Evolutionary conservation across 2,329 filamentous ascomycete species (phyloP), one percentile per base, ranked within the genome.

Genomic region (Orbilia oligospora): DNA sequence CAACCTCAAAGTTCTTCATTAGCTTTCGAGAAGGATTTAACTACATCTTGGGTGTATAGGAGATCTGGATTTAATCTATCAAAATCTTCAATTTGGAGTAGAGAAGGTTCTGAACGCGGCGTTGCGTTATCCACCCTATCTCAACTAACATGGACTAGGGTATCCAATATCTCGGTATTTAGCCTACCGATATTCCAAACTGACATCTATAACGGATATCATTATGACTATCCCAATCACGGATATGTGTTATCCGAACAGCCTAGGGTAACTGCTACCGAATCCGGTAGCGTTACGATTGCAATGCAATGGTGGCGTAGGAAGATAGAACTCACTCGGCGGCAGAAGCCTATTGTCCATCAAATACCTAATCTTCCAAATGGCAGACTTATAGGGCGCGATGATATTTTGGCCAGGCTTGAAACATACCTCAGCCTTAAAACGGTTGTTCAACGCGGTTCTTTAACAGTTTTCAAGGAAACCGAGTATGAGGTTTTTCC

Each of bases 101-200:
- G 49, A 5, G 22, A n/a, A 12, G 49, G 51, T 3, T 73, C 70
- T 6, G 63, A 73, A 30, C 36, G 61, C 3, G 20, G 41, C 18
- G 30, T 44, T 16, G 27, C 70, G 1, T 30, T 58, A 4, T 75
- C 71, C 0, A 20, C 27, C 1, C 10, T 75, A 5, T 75, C 71
- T 10, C 56, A 64, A 18, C 8, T 53, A 3, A 75, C 46, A 5
- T 36, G 44, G 30, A 46, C 20, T 9, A 22, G 46, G 22, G 22
- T 68, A 75, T 75, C 71, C 8, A 75, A 68, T 24, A 41, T 75
- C 1, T 66, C 71, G 2, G 63, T 75, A 1, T 75, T 48, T 22
- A 61, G 14, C 6, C 18, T 75, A 24, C 71, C 64, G 0, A 75
- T 75, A 16, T 22, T 18, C 24, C 5, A 5, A 22, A 9, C 5